These are phyloP conservation scores for Fraxinus platypoda DNA, from an alignment of 305 asterid genomes.

Conservation along the genomic window DNA sequence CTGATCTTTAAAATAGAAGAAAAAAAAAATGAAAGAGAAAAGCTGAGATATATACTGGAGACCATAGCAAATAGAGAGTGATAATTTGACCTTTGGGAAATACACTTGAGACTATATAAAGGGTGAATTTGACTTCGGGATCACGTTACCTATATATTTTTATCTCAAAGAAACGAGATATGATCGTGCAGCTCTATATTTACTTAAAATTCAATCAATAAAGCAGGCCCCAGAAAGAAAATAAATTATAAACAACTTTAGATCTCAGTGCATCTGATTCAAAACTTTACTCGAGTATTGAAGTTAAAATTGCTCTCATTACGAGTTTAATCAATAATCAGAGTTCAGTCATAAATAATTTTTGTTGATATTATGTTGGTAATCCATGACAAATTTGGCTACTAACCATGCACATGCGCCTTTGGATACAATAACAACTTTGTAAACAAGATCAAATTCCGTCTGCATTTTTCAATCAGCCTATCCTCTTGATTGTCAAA, in stretches of 20 bases:
- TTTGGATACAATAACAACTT: background rate
- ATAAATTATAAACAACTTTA: no score
- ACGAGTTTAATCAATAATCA: background rate
- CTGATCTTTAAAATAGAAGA: slow-evolving; percentile 8
- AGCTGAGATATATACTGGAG: background rate
- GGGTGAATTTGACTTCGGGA: background rate
- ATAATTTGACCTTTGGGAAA: background rate
- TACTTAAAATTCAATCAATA: background rate
- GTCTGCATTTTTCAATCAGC: background rate
- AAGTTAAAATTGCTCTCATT: background rate
- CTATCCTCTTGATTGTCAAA: background rate
- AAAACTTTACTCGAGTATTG: background rate
- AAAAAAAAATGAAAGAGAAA: background rate
- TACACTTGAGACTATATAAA: background rate
- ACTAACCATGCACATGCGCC: background rate
- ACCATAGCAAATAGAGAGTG: background rate
- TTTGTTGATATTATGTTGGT: background rate
- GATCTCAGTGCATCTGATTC: background rate
- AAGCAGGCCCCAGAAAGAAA: background rate
- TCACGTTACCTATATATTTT: background rate
- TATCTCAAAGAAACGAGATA: background rate
- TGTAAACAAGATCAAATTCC: background rate
- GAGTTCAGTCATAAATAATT: background rate
- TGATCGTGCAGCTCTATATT: background rate
- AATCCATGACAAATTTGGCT: background rate